These are phyloP conservation scores for Sporothrix schenckii DNA, from an alignment of 2,329 filamentous ascomycete genomes.

Conservation along the genomic window DNA sequence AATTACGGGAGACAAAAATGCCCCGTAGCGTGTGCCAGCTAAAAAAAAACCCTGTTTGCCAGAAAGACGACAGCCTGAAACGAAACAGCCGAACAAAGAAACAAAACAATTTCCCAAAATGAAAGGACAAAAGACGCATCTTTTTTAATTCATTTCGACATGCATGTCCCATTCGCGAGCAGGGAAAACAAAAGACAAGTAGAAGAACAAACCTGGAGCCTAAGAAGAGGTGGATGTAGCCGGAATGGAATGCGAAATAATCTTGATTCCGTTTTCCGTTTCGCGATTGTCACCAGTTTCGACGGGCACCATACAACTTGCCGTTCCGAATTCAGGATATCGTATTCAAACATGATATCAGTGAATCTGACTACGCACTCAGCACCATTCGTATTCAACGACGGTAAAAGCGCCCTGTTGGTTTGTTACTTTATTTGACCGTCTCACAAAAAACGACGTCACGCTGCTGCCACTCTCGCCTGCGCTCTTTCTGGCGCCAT, in stretches of 20 bases:
- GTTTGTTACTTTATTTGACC: neutral
- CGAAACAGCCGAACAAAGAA: constrained; percentile 19
- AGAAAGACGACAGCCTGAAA: neutral
- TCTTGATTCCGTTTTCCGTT: constrained; percentile 16
- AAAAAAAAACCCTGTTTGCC: constrained; percentile 14
- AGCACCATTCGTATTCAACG: neutral
- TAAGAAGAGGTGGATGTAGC: neutral
- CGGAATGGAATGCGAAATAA: constrained; percentile 13
- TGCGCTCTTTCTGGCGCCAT: constrained; percentile 5
- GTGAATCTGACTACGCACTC: constrained; percentile 4
- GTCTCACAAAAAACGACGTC: neutral
- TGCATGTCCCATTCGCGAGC: constrained; percentile 14
- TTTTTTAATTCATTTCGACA: constrained; percentile 20
- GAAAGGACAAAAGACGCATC: constrained; percentile 21
- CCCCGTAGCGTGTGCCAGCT: constrained; percentile 23
- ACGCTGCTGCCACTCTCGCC: neutral
- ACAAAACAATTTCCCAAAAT: constrained; percentile 13
- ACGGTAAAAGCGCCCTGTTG: neutral
- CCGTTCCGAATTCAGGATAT: neutral
- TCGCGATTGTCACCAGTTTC: neutral
- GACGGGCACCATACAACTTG: neutral
- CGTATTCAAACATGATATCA: neutral
- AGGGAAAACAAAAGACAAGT: neutral
- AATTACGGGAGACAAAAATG: constrained; percentile 22
- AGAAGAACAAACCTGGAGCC: no score